phyloP scores from a whole-genome alignment of 2,329 filamentous ascomycete genomes.

The Pyrenophora graminea region DNA sequence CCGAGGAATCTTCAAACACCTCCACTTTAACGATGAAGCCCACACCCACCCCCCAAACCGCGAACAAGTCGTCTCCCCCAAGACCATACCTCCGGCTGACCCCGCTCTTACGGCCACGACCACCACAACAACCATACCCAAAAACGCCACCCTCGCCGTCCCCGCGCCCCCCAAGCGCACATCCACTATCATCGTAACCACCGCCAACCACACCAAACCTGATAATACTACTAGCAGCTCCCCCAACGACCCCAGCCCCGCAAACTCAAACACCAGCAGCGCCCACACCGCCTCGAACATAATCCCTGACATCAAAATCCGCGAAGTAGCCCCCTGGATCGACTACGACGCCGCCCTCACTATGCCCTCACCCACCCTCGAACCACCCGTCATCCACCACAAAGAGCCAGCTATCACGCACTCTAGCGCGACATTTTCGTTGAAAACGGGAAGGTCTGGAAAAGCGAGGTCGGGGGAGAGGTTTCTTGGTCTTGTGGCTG shows the following conservation, averaged over 20 bases:
- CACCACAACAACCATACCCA: not conserved
- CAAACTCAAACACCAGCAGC: conserved; percentile 16
- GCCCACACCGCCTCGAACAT: conserved; percentile 9
- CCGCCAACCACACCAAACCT: not conserved
- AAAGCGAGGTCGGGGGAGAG: not conserved
- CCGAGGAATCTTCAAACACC: conserved; percentile 10
- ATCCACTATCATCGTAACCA: not conserved
- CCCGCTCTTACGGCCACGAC: not conserved
- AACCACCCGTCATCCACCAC: not conserved
- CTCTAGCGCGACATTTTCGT: not conserved
- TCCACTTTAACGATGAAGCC: conserved; percentile 14
- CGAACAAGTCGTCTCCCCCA: conserved; percentile 15
- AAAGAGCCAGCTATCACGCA: conserved; percentile 4
- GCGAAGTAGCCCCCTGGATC: conserved; percentile 33
- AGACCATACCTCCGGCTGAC: conserved; percentile 8
- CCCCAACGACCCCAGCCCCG: not conserved
- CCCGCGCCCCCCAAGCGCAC: not conserved
- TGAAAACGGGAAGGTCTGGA: no score
- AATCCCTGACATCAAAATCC: conserved; percentile 14
- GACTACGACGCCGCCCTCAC: conserved; percentile 16
- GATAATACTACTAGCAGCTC: not conserved
- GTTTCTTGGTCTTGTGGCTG: no score
- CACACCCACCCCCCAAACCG: not conserved
- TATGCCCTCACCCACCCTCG: not conserved
- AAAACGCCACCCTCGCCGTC: conserved; percentile 1